These are phyloP conservation scores for Trichosanthes cucumerina DNA, from an alignment of 306 rosid species.

Conservation along the genomic window DNA sequence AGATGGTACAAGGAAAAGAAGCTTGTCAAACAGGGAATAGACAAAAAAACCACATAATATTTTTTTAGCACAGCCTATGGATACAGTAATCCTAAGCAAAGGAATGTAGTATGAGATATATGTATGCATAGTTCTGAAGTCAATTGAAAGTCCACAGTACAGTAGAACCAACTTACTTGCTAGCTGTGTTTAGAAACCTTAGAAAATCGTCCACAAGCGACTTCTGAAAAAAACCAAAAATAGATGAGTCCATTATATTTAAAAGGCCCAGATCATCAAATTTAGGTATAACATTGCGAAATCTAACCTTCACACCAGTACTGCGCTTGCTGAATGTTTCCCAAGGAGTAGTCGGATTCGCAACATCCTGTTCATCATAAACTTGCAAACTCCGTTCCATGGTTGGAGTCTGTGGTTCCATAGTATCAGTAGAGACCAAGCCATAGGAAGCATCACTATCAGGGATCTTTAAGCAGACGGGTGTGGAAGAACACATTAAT, in stretches of 20 bases:
- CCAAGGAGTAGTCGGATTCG: conserved; percentile 59
- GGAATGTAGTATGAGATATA: not conserved
- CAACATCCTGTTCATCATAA: conserved; percentile 24
- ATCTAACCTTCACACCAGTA: conserved; percentile 64
- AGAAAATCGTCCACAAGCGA: conserved; percentile 52
- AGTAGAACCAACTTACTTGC: conserved; percentile 46
- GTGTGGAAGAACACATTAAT: conserved; percentile 34
- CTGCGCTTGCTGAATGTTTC: conserved; percentile 31
- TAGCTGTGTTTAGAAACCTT: conserved; percentile 54
- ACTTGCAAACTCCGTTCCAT: conserved; percentile 16
- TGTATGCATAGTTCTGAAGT: not conserved
- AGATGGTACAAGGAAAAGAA: not conserved
- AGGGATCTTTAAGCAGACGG: conserved; percentile 18
- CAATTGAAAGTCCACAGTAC: not conserved
- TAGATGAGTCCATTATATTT: conserved; percentile 4
- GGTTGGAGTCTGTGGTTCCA: conserved; percentile 57
- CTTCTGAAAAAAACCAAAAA: conserved; percentile 28
- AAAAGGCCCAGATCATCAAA: not conserved
- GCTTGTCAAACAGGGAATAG: not conserved
- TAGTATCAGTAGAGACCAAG: conserved; percentile 22
- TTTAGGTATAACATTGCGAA: not conserved
- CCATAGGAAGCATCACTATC: conserved; percentile 19
- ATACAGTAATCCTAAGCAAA: not conserved
- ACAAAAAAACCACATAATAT: not conserved
- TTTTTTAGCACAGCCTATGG: not conserved